These are phyloP conservation scores for Blumeriella jaapii DNA, from an alignment of 2,329 filamentous ascomycete species.

Conservation along the genomic window DNA sequence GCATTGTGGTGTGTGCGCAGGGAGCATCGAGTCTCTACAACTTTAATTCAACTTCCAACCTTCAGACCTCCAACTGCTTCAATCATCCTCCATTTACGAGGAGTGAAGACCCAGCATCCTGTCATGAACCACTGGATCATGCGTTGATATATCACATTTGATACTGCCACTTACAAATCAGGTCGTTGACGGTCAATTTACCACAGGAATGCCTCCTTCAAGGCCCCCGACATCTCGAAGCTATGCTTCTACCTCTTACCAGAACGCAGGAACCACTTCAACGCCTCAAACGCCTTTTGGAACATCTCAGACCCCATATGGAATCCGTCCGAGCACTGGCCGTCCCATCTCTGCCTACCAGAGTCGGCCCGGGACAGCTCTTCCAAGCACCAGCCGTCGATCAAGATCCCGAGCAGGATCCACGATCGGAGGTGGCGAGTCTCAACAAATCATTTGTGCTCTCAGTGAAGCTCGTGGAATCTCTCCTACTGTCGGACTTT, in stretches of 20 bases:
- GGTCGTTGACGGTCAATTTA: conserved; percentile 2
- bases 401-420: conserved; percentile 20
- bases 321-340: conserved; percentile 20
- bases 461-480: conserved; percentile 80
- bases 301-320: conserved; percentile 1
- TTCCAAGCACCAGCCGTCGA: conserved; percentile 22
- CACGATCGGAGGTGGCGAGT: conserved; percentile 33
- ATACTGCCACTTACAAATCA: conserved; percentile 12
- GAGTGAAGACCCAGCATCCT: not conserved
- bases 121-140: not conserved
- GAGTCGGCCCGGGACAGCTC: conserved; percentile 16
- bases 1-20: conserved; percentile 7
- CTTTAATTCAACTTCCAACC: not conserved
- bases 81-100: not conserved
- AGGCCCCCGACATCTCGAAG: conserved; percentile 20
- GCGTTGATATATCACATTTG: conserved; percentile 3
- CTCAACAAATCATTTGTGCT: conserved; percentile 74
- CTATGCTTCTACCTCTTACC: conserved; percentile 19
- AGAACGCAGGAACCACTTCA: conserved; percentile 22
- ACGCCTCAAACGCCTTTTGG: conserved; percentile 17
- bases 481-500: conserved; percentile 71
- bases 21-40: not conserved
- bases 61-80: not conserved
- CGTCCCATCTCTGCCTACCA: conserved; percentile 11
- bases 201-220: conserved; percentile 2